Evolutionary conservation across 2,329 filamentous ascomycete genomes (phyloP), one percentile per base, ranked within the genome.

Genomic region (Pseudogymnoascus sp.): DNA sequence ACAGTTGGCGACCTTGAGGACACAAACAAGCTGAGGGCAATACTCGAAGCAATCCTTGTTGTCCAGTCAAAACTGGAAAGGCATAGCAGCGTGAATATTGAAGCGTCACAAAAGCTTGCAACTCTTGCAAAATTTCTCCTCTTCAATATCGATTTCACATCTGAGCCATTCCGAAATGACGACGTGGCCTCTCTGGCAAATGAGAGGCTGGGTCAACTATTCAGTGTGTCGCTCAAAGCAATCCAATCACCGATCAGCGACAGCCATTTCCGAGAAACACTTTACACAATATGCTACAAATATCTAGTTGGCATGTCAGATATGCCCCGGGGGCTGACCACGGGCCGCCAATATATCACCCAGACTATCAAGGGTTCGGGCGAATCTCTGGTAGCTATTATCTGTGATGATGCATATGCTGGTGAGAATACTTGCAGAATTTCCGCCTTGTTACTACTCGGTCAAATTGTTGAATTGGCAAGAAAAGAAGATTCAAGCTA

Each of bases 361-460:
- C 83, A 90, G 72, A 87, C 89, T 1, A 82, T 96, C 68, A 91
- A 90, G 73, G 85, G 88, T 4, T 86, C 91, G 50, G 93, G 95
- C 40, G 89, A 91, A 70, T 83, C 89, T 62, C 80, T 97, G 40
- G 83, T 97, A 65, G 91, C 93, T 69, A 86, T 91, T 26, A 81
- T 97, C 47, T 97, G 93, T 72, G 95, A 99, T 71, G 95, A 99
- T 77, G 93, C 92, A 19, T 93, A 93, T 73, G 87, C 89, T 64
- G 91, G 92, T 40, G 89, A 93, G 71, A 83, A 89, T 38, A 84
- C 82, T 11, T 96, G 91, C 74, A 90, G 96, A 72, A 86, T 96
- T 3, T 88, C 93, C 0, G 92, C 95, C 10, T 80, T 97, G 47
- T 83, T 97, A 38, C 81, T 97, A n/a, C 80, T 99, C 35, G 87